Percentiles rank a stretch among this genome's conserved stretches.
These are phyloP conservation scores for Hirschfeldia incana DNA, from an alignment of 345 rosid genomes.

Conservation along the genomic window DNA sequence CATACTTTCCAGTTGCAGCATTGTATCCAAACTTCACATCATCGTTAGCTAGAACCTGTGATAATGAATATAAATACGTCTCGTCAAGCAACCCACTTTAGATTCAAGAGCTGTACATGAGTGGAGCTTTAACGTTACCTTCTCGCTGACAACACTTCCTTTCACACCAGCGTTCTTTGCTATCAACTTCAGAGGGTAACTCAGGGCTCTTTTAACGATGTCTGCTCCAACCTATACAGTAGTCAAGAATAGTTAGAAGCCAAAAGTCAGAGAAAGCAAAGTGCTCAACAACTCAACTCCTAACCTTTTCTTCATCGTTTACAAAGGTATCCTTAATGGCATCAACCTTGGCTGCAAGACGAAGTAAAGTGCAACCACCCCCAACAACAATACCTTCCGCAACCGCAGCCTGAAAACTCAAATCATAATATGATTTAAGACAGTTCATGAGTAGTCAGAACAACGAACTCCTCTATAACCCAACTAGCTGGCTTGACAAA, in stretches of 20 bases:
- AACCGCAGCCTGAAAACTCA: neutral
- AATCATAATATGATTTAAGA: neutral
- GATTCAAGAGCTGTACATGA: neutral
- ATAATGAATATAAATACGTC: neutral
- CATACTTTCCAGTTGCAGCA: conserved; percentile 92
- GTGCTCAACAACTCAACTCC: neutral
- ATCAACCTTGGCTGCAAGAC: neutral
- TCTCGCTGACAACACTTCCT: neutral
- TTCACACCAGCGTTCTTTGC: neutral
- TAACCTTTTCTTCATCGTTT: neutral
- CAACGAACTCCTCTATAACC: neutral
- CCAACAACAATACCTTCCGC: neutral
- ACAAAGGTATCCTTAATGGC: neutral
- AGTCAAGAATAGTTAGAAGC: neutral
- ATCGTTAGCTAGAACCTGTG: conserved; percentile 81
- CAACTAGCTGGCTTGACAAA: neutral
- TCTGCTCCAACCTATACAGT: neutral
- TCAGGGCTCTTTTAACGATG: neutral
- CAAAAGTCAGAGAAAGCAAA: neutral
- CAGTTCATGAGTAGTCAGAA: neutral
- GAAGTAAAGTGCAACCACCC: neutral
- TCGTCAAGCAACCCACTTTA: neutral
- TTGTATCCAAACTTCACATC: conserved; percentile 69
- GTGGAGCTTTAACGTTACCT: neutral
- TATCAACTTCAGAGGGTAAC: neutral